phyloP scores from a whole-genome alignment of 441 rosid species.

The Erodium trifolium region DNA sequence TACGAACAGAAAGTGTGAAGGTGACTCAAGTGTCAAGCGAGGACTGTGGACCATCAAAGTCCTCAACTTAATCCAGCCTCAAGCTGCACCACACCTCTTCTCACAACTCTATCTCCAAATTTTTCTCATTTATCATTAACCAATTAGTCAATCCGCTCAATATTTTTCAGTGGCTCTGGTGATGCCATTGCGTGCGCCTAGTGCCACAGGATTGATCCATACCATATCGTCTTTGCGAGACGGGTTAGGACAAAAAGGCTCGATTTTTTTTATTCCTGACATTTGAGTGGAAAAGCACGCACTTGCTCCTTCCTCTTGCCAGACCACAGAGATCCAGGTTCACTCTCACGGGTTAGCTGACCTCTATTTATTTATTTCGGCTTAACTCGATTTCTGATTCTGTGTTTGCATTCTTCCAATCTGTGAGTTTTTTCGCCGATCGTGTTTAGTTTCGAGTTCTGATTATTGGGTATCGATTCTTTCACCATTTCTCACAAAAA shows the following conservation, averaged over 20 bases:
- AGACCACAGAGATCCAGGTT: neutral
- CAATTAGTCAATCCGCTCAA: neutral
- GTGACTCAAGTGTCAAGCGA: too few species aligned
- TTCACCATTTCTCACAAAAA: neutral
- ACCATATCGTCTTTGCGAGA: neutral
- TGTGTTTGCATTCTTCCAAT: neutral
- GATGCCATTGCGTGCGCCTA: neutral
- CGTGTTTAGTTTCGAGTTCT: neutral
- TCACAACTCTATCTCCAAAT: neutral
- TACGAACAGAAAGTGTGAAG: too few species aligned
- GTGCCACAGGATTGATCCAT: neutral
- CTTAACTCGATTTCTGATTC: neutral
- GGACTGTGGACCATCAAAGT: too few species aligned
- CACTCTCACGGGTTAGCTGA: neutral
- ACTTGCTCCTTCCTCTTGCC: neutral
- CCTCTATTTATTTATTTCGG: too few species aligned
- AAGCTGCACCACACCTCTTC: conserved; percentile 6
- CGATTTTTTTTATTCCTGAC: neutral
- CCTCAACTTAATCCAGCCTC: neutral
- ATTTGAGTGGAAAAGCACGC: neutral
- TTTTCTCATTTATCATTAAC: neutral
- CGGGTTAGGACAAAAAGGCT: neutral
- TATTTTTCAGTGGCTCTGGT: conserved; percentile 8
- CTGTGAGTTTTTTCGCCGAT: too few species aligned
- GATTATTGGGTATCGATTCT: neutral